phyloP scores from a whole-genome alignment of 306 rosid genomes.

The Mimosa bimucronata region DNA sequence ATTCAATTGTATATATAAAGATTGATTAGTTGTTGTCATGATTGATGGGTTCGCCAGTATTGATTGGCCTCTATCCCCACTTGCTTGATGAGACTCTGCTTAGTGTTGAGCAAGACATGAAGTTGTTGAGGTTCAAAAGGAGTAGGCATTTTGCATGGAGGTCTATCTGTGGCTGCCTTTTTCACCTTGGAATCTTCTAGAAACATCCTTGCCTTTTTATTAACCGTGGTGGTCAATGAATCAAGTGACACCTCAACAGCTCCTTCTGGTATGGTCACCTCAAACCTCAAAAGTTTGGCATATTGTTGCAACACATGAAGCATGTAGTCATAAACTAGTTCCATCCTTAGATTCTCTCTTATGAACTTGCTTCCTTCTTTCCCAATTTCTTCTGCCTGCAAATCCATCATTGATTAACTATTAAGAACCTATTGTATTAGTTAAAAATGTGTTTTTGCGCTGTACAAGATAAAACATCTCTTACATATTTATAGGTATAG shows the following conservation, averaged over 20 bases:
- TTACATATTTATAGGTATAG: too few species aligned
- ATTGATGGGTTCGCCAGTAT: not conserved
- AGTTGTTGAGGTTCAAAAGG: not conserved
- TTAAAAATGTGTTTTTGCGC: too few species aligned
- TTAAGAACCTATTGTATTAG: too few species aligned
- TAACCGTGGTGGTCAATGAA: not conserved
- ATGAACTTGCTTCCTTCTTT: not conserved
- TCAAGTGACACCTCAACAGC: not conserved
- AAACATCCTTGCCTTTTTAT: not conserved
- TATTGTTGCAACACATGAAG: not conserved
- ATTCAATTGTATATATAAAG: not conserved
- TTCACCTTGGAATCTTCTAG: conserved; percentile 1
- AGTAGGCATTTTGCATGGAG: not conserved
- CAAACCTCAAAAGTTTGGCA: not conserved
- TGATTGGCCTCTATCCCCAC: not conserved
- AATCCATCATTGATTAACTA: not conserved
- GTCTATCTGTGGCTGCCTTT: not conserved
- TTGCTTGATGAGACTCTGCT: not conserved
- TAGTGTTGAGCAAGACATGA: not conserved
- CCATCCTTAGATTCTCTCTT: not conserved
- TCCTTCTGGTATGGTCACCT: not conserved
- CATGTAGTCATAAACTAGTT: conserved; percentile 2
- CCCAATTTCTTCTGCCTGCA: conserved; percentile 6
- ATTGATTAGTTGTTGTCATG: not conserved
- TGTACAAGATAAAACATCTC: too few species aligned